phyloP scores from a whole-genome alignment of 1,139 yeast genomes.

The Scheffersomyces illinoinensis region DNA sequence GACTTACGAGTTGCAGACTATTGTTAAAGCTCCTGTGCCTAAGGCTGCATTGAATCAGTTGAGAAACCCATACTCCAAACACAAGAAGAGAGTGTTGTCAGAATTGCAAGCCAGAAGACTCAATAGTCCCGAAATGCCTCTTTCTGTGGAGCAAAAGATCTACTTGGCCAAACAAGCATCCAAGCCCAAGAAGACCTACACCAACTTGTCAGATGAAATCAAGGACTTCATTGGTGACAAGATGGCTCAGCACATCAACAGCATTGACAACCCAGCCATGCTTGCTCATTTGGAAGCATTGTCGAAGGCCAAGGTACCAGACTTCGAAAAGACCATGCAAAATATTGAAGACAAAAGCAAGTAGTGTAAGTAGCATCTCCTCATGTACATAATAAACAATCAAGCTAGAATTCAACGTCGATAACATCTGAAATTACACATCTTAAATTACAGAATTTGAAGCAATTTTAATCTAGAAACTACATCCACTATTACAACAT shows the following conservation, averaged over 20 bases:
- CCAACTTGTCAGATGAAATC: constrained; percentile 64
- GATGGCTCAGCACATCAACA: constrained; percentile 57
- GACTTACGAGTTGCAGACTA: constrained; percentile 71
- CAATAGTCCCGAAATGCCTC: constrained; percentile 78
- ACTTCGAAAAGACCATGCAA: constrained; percentile 30
- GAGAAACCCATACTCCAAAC: constrained; percentile 68
- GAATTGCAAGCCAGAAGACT: constrained; percentile 63
- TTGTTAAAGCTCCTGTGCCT: constrained; percentile 72
- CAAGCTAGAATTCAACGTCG: not conserved
- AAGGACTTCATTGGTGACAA: constrained; percentile 68
- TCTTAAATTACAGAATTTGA: no score
- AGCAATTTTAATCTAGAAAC: not conserved
- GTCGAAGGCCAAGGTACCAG: constrained; percentile 30
- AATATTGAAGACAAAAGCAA: constrained; percentile 12
- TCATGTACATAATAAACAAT: not conserved
- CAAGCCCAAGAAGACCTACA: constrained; percentile 46
- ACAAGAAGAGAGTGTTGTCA: constrained; percentile 57
- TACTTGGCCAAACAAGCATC: constrained; percentile 58
- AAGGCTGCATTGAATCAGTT: constrained; percentile 62
- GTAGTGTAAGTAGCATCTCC: not conserved
- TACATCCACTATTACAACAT: not conserved
- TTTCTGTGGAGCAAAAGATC: constrained; percentile 62
- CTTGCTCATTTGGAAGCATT: constrained; percentile 43
- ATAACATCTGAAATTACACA: no score
- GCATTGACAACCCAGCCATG: constrained; percentile 38